Percentiles rank a stretch among this genome's conserved stretches.
phyloP scores from a whole-genome alignment of 345 rosid genomes.

The Arabidopsis suecica region DNA sequence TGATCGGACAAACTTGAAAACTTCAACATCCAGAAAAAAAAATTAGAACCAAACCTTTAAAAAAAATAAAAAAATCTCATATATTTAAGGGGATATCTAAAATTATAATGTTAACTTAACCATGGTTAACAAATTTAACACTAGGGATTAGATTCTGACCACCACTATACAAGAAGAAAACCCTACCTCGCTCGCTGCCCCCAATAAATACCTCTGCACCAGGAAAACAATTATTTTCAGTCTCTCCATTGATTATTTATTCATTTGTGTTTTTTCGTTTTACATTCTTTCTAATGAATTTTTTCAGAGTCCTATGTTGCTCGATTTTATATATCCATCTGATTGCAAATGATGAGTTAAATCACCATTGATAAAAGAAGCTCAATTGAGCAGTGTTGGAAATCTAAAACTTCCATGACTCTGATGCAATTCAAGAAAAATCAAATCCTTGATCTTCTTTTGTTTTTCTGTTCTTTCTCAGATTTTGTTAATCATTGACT shows the following conservation, averaged over 20 bases:
- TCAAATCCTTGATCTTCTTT: neutral
- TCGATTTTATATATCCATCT: neutral
- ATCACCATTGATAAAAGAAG: conserved; percentile 9
- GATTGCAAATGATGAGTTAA: neutral
- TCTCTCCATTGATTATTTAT: neutral
- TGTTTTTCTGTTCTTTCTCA: neutral
- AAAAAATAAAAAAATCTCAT: too few relatives aligned
- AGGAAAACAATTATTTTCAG: conserved; percentile 11
- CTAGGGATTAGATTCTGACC: conserved; percentile 23
- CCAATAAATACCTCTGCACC: neutral
- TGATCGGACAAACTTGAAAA: too few relatives aligned
- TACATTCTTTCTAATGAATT: neutral
- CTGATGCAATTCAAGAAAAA: conserved; percentile 13
- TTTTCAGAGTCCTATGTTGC: neutral
- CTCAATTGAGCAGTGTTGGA: conserved; percentile 42
- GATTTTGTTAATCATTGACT: neutral
- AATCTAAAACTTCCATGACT: conserved; percentile 45
- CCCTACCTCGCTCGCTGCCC: conserved; percentile 2
- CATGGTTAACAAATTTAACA: too few relatives aligned
- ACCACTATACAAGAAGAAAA: neutral
- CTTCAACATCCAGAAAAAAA: too few relatives aligned
- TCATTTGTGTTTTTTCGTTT: neutral
- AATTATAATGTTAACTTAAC: too few relatives aligned
- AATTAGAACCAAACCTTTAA: too few relatives aligned
- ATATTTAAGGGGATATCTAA: too few relatives aligned